Conservation (phyloP, 345 rosid genomes). For the Stellera chamaejasme region DNA sequence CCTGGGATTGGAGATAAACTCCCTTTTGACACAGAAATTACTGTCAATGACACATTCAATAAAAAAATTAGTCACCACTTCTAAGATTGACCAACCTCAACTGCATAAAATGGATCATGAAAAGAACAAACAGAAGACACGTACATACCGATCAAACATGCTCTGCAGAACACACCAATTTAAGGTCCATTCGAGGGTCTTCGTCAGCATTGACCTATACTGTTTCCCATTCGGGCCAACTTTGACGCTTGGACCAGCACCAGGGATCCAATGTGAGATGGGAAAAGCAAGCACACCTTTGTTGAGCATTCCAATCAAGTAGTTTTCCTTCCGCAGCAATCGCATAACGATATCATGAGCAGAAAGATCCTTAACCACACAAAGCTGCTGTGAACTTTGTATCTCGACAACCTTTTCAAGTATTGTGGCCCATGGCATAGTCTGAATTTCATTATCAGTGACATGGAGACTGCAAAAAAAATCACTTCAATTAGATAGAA, state of each 20-base stretch:
- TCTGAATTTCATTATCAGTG: slow-evolving; percentile 83
- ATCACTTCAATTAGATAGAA: slow-evolving; percentile 7
- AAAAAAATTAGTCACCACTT: slow-evolving; percentile 2
- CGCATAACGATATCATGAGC: slow-evolving; percentile 96
- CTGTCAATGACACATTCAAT: slow-evolving; percentile 35
- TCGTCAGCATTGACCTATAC: slow-evolving; percentile 62
- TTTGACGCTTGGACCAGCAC: slow-evolving; percentile 82
- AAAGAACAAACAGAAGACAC: not conserved
- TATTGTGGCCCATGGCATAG: slow-evolving; percentile 89
- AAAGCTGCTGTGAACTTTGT: slow-evolving; percentile 72
- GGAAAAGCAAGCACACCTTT: slow-evolving; percentile 95
- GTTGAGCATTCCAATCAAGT: slow-evolving; percentile 96
- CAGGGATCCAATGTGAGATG: slow-evolving; percentile 79
- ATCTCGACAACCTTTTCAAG: slow-evolving; percentile 85
- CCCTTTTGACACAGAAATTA: slow-evolving; percentile 80
- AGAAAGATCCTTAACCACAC: slow-evolving; percentile 94
- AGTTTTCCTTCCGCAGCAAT: slow-evolving; percentile 96
- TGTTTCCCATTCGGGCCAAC: slow-evolving; percentile 38
- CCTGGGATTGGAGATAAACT: slow-evolving; percentile 76
- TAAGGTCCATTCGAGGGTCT: slow-evolving; percentile 96
- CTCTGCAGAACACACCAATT: slow-evolving; percentile 99
- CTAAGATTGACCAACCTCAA: not conserved
- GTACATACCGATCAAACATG: slow-evolving; percentile 91
- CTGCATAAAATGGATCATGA: not conserved
- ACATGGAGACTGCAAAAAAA: slow-evolving; percentile 74